A percentile compares a stretch with the other conserved stretches of the same genome.
Evolutionary conservation across 345 rosid genomes (phyloP).

Genomic region (Melaleuca alternifolia): DNA sequence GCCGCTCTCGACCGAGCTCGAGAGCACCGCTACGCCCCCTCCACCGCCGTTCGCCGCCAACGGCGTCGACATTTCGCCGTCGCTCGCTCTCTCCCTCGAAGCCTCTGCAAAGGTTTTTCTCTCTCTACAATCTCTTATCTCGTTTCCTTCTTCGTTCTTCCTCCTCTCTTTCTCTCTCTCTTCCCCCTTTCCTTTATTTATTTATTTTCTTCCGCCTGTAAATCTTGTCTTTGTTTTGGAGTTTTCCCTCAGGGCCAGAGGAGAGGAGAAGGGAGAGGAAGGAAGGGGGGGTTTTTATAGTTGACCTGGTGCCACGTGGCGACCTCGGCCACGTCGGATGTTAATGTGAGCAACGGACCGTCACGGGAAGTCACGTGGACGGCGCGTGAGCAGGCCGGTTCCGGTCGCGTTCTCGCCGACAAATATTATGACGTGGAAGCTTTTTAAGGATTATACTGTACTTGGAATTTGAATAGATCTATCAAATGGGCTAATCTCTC

Average conservation of each 20-base stretch:
- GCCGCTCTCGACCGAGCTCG: slow-evolving; percentile 12
- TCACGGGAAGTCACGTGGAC: slow-evolving; percentile 16
- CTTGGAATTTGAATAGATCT: background rate
- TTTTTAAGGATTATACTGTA: background rate
- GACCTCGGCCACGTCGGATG: slow-evolving; percentile 33
- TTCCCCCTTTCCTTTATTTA: background rate
- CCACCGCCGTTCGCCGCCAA: slow-evolving; percentile 34
- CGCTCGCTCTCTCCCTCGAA: background rate
- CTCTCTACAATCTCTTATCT: background rate
- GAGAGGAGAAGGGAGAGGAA: slow-evolving; percentile 3
- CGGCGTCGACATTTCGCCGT: slow-evolving; percentile 60
- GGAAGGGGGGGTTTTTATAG: slow-evolving; percentile 14
- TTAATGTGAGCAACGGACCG: slow-evolving; percentile 14
- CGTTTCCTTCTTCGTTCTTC: background rate
- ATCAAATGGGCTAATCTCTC: no score
- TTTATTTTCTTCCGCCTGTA: background rate
- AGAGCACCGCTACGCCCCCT: slow-evolving; percentile 28
- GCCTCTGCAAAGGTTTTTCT: no score
- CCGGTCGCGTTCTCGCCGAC: background rate
- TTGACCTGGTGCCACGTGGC: slow-evolving; percentile 39
- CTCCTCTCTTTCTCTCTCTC: background rate
- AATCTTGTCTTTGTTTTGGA: background rate
- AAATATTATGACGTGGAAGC: background rate
- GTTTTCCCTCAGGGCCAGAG: background rate
- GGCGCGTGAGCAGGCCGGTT: background rate